Evolutionary conservation across 1,284 basidiomycete genomes (phyloP).

Genomic region (Irpex sp.): DNA sequence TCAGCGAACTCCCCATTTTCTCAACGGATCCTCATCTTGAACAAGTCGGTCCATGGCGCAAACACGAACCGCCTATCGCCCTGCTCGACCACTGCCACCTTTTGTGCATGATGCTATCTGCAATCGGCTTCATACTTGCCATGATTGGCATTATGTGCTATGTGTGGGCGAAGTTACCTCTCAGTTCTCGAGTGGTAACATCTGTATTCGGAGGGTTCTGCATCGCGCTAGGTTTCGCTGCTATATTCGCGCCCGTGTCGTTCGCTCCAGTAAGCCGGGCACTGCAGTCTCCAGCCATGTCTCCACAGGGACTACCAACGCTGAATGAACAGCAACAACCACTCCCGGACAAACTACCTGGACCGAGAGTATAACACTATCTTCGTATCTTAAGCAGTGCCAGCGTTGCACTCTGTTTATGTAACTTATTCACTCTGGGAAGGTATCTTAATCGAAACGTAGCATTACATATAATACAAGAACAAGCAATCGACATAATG

Average conservation of each 20-base stretch:
- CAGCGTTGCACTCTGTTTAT: not conserved
- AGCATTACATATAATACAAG: constrained; percentile 1
- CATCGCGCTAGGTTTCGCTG: constrained; percentile 17
- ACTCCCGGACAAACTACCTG: not conserved
- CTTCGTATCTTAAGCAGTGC: not conserved
- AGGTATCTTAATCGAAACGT: not conserved
- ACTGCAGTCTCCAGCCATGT: not conserved
- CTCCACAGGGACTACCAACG: not conserved
- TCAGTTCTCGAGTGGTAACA: constrained; percentile 28
- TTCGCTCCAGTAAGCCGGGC: not conserved
- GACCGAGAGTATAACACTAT: not conserved
- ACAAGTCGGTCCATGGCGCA: constrained; percentile 14
- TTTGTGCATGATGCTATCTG: constrained; percentile 27
- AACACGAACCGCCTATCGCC: constrained; percentile 22
- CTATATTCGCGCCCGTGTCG: constrained; percentile 16
- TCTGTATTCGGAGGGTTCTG: constrained; percentile 28
- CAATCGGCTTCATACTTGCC: constrained; percentile 32
- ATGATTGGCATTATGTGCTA: constrained; percentile 32
- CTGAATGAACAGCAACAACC: not conserved
- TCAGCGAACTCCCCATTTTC: constrained; percentile 1
- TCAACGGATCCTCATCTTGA: constrained; percentile 13
- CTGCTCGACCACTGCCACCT: constrained; percentile 30
- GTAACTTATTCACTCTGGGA: not conserved
- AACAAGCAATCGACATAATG: not conserved
- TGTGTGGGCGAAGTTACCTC: constrained; percentile 30